Conservation (phyloP, 768 basidiomycete genomes). For the Pisolithus albus region DNA sequence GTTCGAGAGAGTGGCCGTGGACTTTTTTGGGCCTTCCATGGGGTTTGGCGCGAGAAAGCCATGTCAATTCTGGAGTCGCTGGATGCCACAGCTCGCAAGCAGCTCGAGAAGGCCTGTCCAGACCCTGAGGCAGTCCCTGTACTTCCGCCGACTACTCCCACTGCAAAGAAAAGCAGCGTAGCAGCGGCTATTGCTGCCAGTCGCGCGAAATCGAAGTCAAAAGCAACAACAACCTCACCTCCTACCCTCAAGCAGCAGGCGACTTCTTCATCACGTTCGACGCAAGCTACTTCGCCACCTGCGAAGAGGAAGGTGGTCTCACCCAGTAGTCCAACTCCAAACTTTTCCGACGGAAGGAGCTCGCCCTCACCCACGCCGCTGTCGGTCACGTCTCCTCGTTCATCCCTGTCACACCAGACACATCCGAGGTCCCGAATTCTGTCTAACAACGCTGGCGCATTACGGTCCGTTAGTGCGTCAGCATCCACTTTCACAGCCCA, state of each 20-base stretch:
- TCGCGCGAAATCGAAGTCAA: constrained; percentile 84
- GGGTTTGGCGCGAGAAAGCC: constrained; percentile 71
- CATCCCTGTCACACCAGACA: constrained; percentile 40
- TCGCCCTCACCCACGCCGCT: constrained; percentile 33
- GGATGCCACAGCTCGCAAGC: constrained; percentile 65
- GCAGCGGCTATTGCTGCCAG: constrained; percentile 87
- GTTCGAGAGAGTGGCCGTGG: constrained; percentile 69
- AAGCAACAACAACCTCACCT: constrained; percentile 74
- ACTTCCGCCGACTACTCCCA: constrained; percentile 47
- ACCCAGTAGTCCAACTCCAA: constrained; percentile 37
- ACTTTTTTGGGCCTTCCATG: constrained; percentile 75
- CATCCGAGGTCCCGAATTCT: constrained; percentile 38
- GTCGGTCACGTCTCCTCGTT: constrained; percentile 43
- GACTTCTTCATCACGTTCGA: constrained; percentile 59
- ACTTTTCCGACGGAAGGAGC: constrained; percentile 35
- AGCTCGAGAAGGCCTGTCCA: constrained; percentile 82
- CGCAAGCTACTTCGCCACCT: constrained; percentile 37
- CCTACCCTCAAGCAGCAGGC: constrained; percentile 78
- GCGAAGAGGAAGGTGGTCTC: constrained; percentile 30
- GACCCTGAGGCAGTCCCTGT: constrained; percentile 37
- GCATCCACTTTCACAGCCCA: constrained; percentile 26
- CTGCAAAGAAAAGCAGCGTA: constrained; percentile 70
- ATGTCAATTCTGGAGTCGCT: constrained; percentile 54
- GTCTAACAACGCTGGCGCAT: constrained; percentile 29
- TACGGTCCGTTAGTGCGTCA: constrained; percentile 40